Evolutionary conservation across 2,329 filamentous ascomycete species (phyloP).

Genomic region (Macrophomina phaseolina): DNA sequence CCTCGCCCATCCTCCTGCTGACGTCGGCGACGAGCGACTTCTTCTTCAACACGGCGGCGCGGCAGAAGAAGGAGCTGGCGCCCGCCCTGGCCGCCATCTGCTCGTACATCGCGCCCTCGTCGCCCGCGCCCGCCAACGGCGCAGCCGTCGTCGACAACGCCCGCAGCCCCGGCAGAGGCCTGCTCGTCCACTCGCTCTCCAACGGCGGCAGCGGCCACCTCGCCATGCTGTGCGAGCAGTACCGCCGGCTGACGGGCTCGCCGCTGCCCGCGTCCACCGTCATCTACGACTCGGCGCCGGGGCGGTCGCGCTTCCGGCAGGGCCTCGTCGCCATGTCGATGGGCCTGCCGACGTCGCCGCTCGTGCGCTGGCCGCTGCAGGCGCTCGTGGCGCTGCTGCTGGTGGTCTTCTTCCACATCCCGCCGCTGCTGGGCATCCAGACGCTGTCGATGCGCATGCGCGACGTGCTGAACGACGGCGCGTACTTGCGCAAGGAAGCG

Average conservation of each 20-base stretch:
- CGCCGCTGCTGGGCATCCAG: conserved; percentile 8
- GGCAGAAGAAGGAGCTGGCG: conserved; percentile 32
- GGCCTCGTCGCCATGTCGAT: conserved; percentile 16
- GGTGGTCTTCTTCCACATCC: conserved; percentile 19
- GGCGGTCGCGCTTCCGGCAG: conserved; percentile 26
- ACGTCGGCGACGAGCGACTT: conserved; percentile 39
- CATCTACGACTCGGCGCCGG: conserved; percentile 43
- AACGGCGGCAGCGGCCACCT: conserved; percentile 45
- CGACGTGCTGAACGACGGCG: not conserved
- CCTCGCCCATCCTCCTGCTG: conserved; percentile 40
- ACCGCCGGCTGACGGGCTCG: conserved; percentile 33
- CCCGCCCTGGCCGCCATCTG: conserved; percentile 39
- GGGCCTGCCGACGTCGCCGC: not conserved
- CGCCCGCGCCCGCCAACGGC: conserved; percentile 4
- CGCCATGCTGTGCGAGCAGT: conserved; percentile 41
- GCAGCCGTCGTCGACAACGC: conserved; percentile 32
- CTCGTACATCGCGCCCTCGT: conserved; percentile 31
- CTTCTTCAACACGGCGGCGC: conserved; percentile 34
- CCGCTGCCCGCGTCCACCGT: conserved; percentile 39
- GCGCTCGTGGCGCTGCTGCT: not conserved
- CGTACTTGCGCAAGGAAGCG: conserved; percentile 33
- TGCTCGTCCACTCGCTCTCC: conserved; percentile 44
- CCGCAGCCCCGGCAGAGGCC: conserved; percentile 31
- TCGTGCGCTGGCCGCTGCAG: conserved; percentile 21
- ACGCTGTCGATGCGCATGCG: conserved; percentile 8